These are phyloP conservation scores for Jacaranda mimosifolia DNA, from an alignment of 257 asterid species.

Conservation along the genomic window DNA sequence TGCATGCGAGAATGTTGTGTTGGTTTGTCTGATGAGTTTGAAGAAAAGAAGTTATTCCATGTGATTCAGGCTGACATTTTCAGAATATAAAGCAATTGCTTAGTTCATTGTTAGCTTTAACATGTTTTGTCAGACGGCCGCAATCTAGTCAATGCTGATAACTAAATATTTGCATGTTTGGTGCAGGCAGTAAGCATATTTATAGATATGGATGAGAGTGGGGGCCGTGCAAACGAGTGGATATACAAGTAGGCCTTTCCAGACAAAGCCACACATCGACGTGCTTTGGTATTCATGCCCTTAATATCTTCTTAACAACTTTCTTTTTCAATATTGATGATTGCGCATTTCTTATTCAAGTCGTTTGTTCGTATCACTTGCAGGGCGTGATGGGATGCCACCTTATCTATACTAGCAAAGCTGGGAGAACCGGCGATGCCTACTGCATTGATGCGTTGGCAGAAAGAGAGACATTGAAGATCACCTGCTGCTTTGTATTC, in stretches of 20 bases:
- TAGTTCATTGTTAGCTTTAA: not conserved
- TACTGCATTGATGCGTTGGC: not conserved
- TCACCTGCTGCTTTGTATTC: constrained; percentile 18
- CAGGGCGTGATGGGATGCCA: constrained; percentile 10
- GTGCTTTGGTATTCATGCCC: constrained; percentile 20
- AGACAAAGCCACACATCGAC: not conserved
- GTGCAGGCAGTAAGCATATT: constrained; percentile 92
- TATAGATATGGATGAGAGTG: constrained; percentile 94
- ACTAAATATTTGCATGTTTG: not conserved
- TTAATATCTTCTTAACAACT: not conserved
- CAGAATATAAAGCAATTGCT: too few species aligned
- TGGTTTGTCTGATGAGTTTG: too few species aligned
- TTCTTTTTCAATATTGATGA: not conserved
- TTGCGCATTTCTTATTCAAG: not conserved
- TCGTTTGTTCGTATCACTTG: constrained; percentile 1
- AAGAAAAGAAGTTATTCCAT: too few species aligned
- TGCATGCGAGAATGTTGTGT: too few species aligned
- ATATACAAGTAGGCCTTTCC: constrained; percentile 73
- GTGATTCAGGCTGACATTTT: too few species aligned
- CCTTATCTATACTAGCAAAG: constrained; percentile 14
- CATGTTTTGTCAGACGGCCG: not conserved
- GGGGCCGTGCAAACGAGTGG: constrained; percentile 97
- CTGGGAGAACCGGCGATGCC: constrained; percentile 11
- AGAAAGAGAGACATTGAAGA: constrained; percentile 6
- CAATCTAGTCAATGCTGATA: not conserved